Evolutionary conservation across 2,329 filamentous ascomycete species (phyloP).

Genomic region (Leptographium flavum): DNA sequence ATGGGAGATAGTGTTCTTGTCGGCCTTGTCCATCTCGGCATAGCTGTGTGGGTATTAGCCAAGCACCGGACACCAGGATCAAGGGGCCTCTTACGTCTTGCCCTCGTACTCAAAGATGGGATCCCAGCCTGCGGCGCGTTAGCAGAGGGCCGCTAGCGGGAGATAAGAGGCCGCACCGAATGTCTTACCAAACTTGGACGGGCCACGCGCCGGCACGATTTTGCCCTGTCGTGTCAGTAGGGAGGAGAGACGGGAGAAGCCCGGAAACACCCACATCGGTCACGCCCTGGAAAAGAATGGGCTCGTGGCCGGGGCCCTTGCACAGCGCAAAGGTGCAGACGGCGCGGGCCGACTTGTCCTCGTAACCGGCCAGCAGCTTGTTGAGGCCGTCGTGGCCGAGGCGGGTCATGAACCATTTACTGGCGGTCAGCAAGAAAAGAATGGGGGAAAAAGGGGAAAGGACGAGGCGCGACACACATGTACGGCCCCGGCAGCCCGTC

Average conservation of each 20-base stretch:
- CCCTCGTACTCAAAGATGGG: constrained; percentile 90
- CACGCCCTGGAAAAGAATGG: constrained; percentile 80
- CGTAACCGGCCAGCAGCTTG: constrained; percentile 75
- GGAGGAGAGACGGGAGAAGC: neutral
- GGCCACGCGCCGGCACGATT: constrained; percentile 74
- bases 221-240: constrained; percentile 35
- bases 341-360: constrained; percentile 82
- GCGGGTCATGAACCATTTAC: constrained; percentile 84
- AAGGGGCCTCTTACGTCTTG: constrained; percentile 44
- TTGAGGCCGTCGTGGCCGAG: constrained; percentile 78
- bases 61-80: neutral
- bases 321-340: constrained; percentile 95
- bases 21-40: constrained; percentile 81
- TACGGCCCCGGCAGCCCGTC: constrained; percentile 90
- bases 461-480: constrained; percentile 46
- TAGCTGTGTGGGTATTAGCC: constrained; percentile 33
- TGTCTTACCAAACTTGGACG: constrained; percentile 62
- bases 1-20: constrained; percentile 90
- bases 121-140: constrained; percentile 64
- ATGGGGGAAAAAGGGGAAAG: neutral
- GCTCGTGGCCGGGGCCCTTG: constrained; percentile 68
- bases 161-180: neutral
- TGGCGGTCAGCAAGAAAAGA: constrained; percentile 20
- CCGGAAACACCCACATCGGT: constrained; percentile 43
- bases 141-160: neutral